These are phyloP conservation scores for Hypocreales sp. DNA, from an alignment of 2,329 filamentous ascomycete genomes.

Conservation along the genomic window DNA sequence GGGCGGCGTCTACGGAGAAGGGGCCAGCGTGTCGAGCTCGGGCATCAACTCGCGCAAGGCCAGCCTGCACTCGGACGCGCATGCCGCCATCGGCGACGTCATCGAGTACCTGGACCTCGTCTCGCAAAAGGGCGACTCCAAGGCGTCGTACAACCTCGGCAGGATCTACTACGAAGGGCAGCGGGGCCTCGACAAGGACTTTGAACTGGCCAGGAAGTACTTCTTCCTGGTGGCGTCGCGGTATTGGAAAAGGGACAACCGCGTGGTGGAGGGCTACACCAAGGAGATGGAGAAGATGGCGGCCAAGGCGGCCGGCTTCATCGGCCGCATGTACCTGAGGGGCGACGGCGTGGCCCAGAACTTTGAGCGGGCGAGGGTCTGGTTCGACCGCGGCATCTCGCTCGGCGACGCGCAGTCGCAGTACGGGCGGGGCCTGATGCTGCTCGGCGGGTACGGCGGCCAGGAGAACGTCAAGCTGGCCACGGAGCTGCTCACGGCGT, in stretches of 20 bases:
- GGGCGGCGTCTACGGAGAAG: conserved; percentile 89
- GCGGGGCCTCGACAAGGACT: conserved; percentile 56
- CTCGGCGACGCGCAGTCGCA: conserved; percentile 73
- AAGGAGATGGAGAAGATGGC: conserved; percentile 62
- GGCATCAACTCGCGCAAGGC: conserved; percentile 66
- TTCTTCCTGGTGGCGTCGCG: conserved; percentile 66
- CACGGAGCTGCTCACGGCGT: conserved; percentile 58
- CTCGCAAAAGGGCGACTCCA: conserved; percentile 78
- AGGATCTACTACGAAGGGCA: conserved; percentile 82
- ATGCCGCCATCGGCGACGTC: conserved; percentile 82
- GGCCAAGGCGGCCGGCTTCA: conserved; percentile 69
- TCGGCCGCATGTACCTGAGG: conserved; percentile 79
- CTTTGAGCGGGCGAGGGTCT: conserved; percentile 58
- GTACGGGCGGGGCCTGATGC: conserved; percentile 71
- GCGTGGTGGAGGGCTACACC: conserved; percentile 52
- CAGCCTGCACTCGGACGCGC: conserved; percentile 59
- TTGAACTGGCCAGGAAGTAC: conserved; percentile 60
- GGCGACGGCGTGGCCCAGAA: conserved; percentile 74
- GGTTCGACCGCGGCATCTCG: conserved; percentile 67
- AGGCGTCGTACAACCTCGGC: conserved; percentile 73
- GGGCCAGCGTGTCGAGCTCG: conserved; percentile 78
- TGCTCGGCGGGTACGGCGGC: conserved; percentile 63
- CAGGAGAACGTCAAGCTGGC: conserved; percentile 54
- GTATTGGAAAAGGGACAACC: conserved; percentile 73
- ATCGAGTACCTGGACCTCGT: conserved; percentile 87